Evolutionary conservation across 495 filamentous ascomycete genomes (phyloP), one percentile per base, ranked within the genome.

Genomic region (Daldinia caldariorum): DNA sequence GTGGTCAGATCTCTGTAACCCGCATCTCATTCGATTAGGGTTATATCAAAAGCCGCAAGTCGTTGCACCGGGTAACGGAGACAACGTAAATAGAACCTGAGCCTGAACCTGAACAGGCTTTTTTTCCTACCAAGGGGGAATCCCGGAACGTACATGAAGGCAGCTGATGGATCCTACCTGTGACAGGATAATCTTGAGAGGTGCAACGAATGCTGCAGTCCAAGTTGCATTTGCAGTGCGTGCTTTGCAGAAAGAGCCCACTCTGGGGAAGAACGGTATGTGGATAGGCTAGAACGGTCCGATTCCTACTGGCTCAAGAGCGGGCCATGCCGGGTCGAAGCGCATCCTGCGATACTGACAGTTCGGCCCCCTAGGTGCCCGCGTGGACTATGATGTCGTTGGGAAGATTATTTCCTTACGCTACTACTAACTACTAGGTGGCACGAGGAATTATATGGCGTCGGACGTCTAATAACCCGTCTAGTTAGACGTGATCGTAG

Each of bases 191-290:
- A 56, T 16, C 47, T 51, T 32, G 35, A 53, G 56, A 58, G 47
- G 64, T 53, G 57, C 37, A 58, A 68, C 57, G 41, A 56, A 51
- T 47, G 65, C 59, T 67, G 69, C 69, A 54, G 63, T 56, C 69
- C 55, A 50, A 68, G 70, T 68, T 58, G 65, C 70, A 72, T 64
- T 68, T 29, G 65, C 65, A 68, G 65, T 64, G 65, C 50, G 70
- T 72, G 70, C 70, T 72, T 67, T 72, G 69, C 69, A 72, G 69
- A 58, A 54, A 49, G 60, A 55, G 64, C 55, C 37, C 63, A 65
- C 61, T 72, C 70, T 72, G 70, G 70, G 70, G 70, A 65, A 66
- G 54, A 64, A 67, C 61, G 64, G 69, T 64, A 67, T 67, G 69
- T 68, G 70, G 70, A 67, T 67, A 72, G 69, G 57, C 37, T 61